phyloP scores from a whole-genome alignment of 1,139 yeast species.

The Sugiyamaella castrensis region DNA sequence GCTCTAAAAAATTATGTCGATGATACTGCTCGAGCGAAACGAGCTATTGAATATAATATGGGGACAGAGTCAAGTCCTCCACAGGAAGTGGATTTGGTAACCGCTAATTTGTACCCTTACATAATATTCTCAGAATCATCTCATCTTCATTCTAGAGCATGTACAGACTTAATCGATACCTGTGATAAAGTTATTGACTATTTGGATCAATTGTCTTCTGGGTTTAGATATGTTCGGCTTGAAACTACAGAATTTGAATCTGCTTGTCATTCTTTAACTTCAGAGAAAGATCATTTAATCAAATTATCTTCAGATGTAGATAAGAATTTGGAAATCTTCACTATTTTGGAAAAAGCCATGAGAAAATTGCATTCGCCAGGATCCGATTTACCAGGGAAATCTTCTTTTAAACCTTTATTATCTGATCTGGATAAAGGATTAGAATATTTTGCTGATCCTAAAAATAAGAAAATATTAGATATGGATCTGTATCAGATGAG shows the following conservation, averaged over 20 bases:
- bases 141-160: conserved; percentile 36
- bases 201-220: conserved; percentile 46
- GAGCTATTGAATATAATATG: background rate
- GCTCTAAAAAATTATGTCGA: background rate
- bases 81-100: conserved; percentile 27
- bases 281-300: conserved; percentile 49
- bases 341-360: conserved; percentile 66
- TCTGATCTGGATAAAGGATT: conserved; percentile 59
- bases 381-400: conserved; percentile 57
- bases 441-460: conserved; percentile 43
- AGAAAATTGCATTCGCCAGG: conserved; percentile 69
- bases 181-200: conserved; percentile 44
- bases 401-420: conserved; percentile 54
- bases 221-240: conserved; percentile 53
- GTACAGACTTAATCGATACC: conserved; percentile 41
- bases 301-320: conserved; percentile 50
- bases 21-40: background rate
- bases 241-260: conserved; percentile 65
- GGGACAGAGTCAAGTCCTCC: conserved; percentile 6
- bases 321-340: conserved; percentile 57
- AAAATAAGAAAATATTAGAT: conserved; percentile 44
- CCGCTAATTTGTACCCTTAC: conserved; percentile 27
- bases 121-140: conserved; percentile 30
- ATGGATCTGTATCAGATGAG: conserved; percentile 66
- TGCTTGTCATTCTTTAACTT: conserved; percentile 53